These are phyloP conservation scores for Ilex aquifolium DNA, from an alignment of 257 asterid genomes.

Conservation along the genomic window DNA sequence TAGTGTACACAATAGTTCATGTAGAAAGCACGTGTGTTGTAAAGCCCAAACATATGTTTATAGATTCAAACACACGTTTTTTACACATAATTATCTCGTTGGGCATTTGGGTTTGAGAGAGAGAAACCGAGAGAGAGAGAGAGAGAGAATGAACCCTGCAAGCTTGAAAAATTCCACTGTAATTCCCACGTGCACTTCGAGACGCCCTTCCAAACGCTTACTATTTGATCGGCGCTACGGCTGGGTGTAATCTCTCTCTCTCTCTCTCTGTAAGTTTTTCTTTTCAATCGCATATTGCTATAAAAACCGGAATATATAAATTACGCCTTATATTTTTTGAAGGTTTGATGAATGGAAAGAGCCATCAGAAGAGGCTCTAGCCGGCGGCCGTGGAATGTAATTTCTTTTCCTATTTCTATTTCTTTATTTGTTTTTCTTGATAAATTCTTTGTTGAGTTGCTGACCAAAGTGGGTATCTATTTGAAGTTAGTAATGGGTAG, in stretches of 20 bases:
- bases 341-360: slow-evolving; percentile 18
- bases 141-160: background rate
- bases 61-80: no score
- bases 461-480: background rate
- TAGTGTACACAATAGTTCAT: no score
- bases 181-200: background rate
- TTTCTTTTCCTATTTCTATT: background rate
- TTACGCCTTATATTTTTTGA: background rate
- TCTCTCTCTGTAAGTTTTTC: background rate
- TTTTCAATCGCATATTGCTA: background rate
- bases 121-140: no score
- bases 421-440: background rate
- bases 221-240: slow-evolving; percentile 75
- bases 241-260: slow-evolving; percentile 46
- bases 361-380: slow-evolving; percentile 17
- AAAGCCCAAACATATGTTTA: no score
- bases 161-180: background rate
- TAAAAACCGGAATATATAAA: background rate
- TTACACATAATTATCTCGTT: no score
- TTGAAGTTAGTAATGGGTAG: background rate
- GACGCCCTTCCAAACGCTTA: slow-evolving; percentile 45
- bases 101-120: no score
- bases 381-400: slow-evolving; percentile 18
- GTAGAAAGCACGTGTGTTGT: no score
- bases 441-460: background rate